Percentiles rank a stretch among this genome's conserved stretches.
Evolutionary conservation across 345 rosid genomes (phyloP).

Genomic region (Conringia planisiliqua): DNA sequence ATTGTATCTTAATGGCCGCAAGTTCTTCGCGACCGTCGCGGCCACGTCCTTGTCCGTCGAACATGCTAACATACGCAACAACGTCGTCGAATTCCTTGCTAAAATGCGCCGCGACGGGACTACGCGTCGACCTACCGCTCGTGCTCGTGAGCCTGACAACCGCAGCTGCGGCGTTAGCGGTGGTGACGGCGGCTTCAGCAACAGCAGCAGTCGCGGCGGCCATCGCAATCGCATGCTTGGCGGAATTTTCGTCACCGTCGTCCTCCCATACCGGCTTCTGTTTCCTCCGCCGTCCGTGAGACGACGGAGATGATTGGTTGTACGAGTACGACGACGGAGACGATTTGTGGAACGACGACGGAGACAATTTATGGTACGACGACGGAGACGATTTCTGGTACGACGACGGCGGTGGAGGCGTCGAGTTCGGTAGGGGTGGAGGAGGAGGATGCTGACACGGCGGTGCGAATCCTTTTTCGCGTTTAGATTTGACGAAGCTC

Average conservation of each 20-base stretch:
- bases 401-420: conserved; percentile 13
- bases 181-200: conserved; percentile 77
- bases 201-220: conserved; percentile 82
- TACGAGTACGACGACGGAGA: conserved; percentile 10
- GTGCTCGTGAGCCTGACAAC: conserved; percentile 68
- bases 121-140: conserved; percentile 52
- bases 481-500: conserved; percentile 78
- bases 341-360: neutral
- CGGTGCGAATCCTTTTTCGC: conserved; percentile 36
- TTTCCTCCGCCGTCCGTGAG: conserved; percentile 8
- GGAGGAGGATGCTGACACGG: neutral
- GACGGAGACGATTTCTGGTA: conserved; percentile 9
- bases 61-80: conserved; percentile 28
- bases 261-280: conserved; percentile 15
- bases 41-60: neutral
- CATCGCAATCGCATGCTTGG: conserved; percentile 66
- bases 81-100: conserved; percentile 16
- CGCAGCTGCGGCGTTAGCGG: conserved; percentile 75
- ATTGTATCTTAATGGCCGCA: conserved; percentile 76
- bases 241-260: conserved; percentile 31
- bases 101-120: conserved; percentile 10
- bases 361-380: neutral
- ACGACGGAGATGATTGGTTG: conserved; percentile 18
- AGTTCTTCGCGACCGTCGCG: conserved; percentile 32
- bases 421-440: neutral